Base-by-base conservation (phyloP, 1,284 basidiomycete genomes). In the Fomitopsis schrenkii region DNA sequence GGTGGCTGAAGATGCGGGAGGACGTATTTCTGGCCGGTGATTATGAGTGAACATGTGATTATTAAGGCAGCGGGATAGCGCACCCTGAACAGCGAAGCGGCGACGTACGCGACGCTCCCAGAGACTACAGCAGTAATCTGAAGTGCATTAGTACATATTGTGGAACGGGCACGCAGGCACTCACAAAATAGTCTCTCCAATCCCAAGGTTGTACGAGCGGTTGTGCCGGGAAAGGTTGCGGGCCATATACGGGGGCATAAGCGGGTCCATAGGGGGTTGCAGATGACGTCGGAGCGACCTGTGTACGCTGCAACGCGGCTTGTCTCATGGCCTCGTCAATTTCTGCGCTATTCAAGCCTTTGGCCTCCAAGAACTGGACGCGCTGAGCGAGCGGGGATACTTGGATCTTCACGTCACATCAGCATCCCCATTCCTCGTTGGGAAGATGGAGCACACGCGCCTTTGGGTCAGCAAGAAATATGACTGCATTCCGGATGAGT, bases 51-150 rank as follows among this genome's bases (percentile, higher is more conserved):
- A 54, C 30, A 36, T 33, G 35, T 22, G 62, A 33, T 58, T 46
- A 54, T 61, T 44, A 40, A 33, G 57, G 2, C n/a, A 22, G 46
- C 50, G 3, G 28, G 57, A 57, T 38, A 61, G 74, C 83, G 64
- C 70, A 93, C 94, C 75, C 88, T 87, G 68, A 95, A 95, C 42
- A 98, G 76, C 2, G 93, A 83, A 30, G 90, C 80, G n/a, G 94
- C 86, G 19, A 95, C 93, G 73, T 95, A 98, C n/a, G 90, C 86
- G 12, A 97, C 79, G 2, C 90, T 87, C 3, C 96, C 95, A 46
- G 95, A 95, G 5, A 99, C 82, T 41, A 98, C 91, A 14, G 92
- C 90, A 77, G 97, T 95, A 71, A 99, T 97, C 94, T 97, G 69
- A 12, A 40, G 35, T 15, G 14, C 41, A 9, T 50, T 40, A 46